A percentile compares a stretch with the other conserved stretches of the same genome.
Evolutionary conservation across 1,284 basidiomycete species (phyloP).

Genomic region (Megacollybia platyphylla): DNA sequence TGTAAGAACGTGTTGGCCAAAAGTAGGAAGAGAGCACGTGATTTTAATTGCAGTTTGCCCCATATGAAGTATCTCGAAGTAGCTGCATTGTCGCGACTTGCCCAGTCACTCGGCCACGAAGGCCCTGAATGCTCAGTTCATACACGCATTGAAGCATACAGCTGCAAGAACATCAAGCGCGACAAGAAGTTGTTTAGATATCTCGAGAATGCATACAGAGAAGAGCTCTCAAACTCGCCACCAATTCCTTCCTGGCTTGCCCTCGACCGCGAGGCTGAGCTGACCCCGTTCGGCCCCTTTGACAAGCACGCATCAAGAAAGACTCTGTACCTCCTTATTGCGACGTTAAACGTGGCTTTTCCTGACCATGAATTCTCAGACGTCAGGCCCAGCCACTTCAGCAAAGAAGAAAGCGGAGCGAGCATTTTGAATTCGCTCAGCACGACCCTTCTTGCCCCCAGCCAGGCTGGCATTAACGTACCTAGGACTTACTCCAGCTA

Average conservation of each 20-base stretch:
- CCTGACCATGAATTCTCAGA: constrained; percentile 97
- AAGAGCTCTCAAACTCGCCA: constrained; percentile 61
- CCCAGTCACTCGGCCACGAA: constrained; percentile 74
- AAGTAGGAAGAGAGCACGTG: too few relatives aligned
- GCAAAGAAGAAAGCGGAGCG: constrained; percentile 62
- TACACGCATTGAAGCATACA: constrained; percentile 94
- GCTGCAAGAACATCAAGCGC: constrained; percentile 93
- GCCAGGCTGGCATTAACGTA: constrained; percentile 46
- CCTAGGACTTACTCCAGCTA: constrained; percentile 74
- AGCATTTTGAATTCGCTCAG: constrained; percentile 72
- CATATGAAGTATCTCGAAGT: constrained; percentile 87
- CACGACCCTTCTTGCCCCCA: constrained; percentile 62
- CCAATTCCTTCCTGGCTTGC: constrained; percentile 58
- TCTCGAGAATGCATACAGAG: constrained; percentile 78
- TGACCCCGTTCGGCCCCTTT: constrained; percentile 70
- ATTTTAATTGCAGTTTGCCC: background rate
- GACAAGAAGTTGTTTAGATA: constrained; percentile 93
- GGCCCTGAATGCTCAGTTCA: constrained; percentile 85
- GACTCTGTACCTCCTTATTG: constrained; percentile 89
- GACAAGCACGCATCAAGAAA: constrained; percentile 70
- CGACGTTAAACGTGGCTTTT: constrained; percentile 93
- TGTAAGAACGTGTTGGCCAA: background rate
- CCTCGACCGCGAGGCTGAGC: constrained; percentile 53
- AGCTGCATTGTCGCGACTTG: constrained; percentile 69
- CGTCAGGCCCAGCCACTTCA: constrained; percentile 86